Conservation (phyloP, 176 grass and related monocot genomes). For the Hordeum marinum region DNA sequence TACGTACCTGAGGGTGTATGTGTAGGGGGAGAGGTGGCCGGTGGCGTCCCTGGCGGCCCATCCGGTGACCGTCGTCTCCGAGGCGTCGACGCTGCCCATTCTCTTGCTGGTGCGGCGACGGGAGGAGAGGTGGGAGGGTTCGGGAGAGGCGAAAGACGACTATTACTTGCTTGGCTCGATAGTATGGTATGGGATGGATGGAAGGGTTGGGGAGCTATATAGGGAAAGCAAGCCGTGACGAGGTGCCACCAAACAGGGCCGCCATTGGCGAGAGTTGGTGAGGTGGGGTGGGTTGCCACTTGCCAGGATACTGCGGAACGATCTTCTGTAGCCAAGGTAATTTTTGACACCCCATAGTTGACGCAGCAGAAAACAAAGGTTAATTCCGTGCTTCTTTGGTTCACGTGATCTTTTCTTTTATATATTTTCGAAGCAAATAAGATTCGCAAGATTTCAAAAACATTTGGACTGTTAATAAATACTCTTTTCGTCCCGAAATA, state of each 20-base stretch:
- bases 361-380: no score
- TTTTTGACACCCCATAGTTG: no score
- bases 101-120: background rate
- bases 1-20: slow-evolving; percentile 84
- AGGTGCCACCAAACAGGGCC: no score
- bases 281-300: background rate
- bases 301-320: background rate
- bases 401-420: background rate
- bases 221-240: background rate
- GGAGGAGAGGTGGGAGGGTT: background rate
- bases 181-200: background rate
- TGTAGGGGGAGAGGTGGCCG: slow-evolving; percentile 82
- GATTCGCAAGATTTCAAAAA: no score
- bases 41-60: slow-evolving; percentile 81
- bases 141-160: background rate
- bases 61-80: slow-evolving; percentile 56
- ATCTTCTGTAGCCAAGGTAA: background rate
- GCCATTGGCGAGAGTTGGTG: background rate
- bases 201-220: slow-evolving; percentile 6
- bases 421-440: no score
- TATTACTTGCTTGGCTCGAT: background rate
- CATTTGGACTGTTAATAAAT: no score
- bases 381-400: background rate
- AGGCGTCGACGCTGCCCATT: slow-evolving; percentile 67
- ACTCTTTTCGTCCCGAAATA: no score